Base-by-base conservation (phyloP, 2,329 filamentous ascomycete species). In the Ophiocordyceps sinensis region DNA sequence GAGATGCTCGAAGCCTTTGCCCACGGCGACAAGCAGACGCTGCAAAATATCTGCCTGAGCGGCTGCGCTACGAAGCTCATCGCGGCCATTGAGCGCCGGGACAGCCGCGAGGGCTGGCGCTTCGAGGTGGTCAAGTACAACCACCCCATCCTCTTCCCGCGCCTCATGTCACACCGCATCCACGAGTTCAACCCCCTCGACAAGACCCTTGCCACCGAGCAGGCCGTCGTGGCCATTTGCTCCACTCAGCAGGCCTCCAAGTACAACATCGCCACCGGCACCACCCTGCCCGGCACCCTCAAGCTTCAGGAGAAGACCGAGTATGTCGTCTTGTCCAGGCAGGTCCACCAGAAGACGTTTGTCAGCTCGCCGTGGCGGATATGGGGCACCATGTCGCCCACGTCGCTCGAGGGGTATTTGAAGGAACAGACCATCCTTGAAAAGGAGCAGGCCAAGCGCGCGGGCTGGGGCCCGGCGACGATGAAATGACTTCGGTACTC, bases 1-100 rank as follows among this genome's bases (percentile, higher is more conserved):
- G 61, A 72, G 47, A 73, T 84, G 66, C 75, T 77, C 49, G 66
- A 68, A 43, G 73, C 73, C 5, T 70, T 82, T 39, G 79, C 80
- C 7, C 58, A 60, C 2, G 76, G 74, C 44, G 73, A 82, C 60
- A 60, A 63, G 47, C 48, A 53, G 2, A 60, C 66, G 5, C 60
- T 83, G 23, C 58, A 65, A 37, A 56, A 58, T 26, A 58, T 81
- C 37, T 82, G 79, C 61, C 59, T 68, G 19, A 58, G 64, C 28
- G 65, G 68, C 21, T 65, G 82, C 36, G 64, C 62, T 47, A 55
- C 63, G 36, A 65, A 65, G 39, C 68, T 85, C 46, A 53, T 58
- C n/a, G 55, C 62, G 9, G 67, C 71, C 42, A 67, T 85, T 47
- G 68, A 69, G 28, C 54, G 62, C 23, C 71, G 80, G 5, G 62